These are phyloP conservation scores for Kodamaea suecica DNA, from an alignment of 1,139 yeast species.

Conservation along the genomic window DNA sequence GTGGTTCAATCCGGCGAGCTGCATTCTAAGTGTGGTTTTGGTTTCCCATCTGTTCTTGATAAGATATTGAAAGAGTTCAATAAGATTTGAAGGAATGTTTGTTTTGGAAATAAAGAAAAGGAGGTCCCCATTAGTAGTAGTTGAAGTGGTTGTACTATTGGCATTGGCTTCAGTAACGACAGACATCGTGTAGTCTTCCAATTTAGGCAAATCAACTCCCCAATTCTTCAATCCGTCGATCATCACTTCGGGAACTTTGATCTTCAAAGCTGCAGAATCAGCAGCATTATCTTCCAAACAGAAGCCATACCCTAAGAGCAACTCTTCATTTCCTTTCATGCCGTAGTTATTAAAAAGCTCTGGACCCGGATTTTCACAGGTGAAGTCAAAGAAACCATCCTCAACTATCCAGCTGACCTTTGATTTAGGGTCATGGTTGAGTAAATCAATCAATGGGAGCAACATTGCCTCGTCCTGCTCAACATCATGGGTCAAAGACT, in stretches of 20 bases:
- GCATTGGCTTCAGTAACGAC: conserved; percentile 17
- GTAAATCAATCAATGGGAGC: conserved; percentile 72
- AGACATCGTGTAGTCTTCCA: conserved; percentile 48
- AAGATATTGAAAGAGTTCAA: conserved; percentile 51
- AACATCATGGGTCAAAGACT: conserved; percentile 17
- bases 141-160: conserved; percentile 9
- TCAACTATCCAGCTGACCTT: conserved; percentile 61
- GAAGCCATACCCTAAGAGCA: conserved; percentile 67
- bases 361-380: conserved; percentile 21
- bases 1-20: conserved; percentile 58
- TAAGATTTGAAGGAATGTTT: conserved; percentile 44
- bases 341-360: conserved; percentile 83
- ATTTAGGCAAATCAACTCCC: conserved; percentile 45
- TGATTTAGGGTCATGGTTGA: conserved; percentile 65
- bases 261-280: conserved; percentile 60
- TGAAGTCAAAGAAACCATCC: conserved; percentile 27
- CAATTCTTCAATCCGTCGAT: conserved; percentile 33
- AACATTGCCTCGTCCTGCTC: conserved; percentile 58
- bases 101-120: conserved; percentile 39
- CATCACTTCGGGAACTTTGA: conserved; percentile 43
- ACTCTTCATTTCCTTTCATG: conserved; percentile 77
- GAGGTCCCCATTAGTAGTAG: conserved; percentile 28
- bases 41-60: conserved; percentile 45
- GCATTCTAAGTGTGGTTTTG: conserved; percentile 43
- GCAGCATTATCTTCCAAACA: conserved; percentile 56